Evolutionary conservation across 2,329 filamentous ascomycete species (phyloP), one percentile per base, ranked within the genome.

Genomic region (Fusarium heterosporum): DNA sequence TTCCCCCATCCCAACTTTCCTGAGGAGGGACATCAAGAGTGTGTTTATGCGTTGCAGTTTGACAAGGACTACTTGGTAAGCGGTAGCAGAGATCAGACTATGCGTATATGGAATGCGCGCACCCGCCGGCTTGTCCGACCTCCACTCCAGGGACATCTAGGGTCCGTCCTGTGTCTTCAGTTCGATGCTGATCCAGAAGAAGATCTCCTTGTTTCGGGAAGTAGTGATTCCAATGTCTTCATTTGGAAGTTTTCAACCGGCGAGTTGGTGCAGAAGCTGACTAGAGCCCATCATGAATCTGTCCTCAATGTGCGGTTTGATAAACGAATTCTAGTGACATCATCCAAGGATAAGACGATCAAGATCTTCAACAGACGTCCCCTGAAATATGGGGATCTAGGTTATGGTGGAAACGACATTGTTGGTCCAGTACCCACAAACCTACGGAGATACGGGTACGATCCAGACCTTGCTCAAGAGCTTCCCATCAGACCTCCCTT

Each of bases 301-400:
- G 94, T 99, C 0, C 82, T 99, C 16, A 98, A 98, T 74, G 88
- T 99, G 56, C 88, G 92, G 63, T 99, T 98, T 70, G 94, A 98
- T 75, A 90, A 93, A 68, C 88, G 93, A 10, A 96, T 96, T 65
- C 84, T 99, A 6, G 93, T 98, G 13, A 99, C 96, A 1, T 98
- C 96, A 74, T 98, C 95, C 47, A 99, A 99, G 77, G 96, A 99
- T 78, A 96, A 94, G 78, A 91, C 91, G 1, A 97, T 99, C 83
- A 97, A 97, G 78, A 89, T 99, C 17, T 99, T 97, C 87, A 98
- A 95, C 76, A 89, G 96, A 7, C 85, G 82, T 17, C 83, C 88
- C 17, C 81, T 97, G n/a, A 80, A 81, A 30, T 82, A 84, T 41
- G 87, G 87, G 22, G 87, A 90, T 32, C 64, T 84, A 4, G 88